A percentile compares a stretch with the other conserved stretches of the same genome.
phyloP scores from a whole-genome alignment of 768 basidiomycete species.

The Favolaschia claudopus region DNA sequence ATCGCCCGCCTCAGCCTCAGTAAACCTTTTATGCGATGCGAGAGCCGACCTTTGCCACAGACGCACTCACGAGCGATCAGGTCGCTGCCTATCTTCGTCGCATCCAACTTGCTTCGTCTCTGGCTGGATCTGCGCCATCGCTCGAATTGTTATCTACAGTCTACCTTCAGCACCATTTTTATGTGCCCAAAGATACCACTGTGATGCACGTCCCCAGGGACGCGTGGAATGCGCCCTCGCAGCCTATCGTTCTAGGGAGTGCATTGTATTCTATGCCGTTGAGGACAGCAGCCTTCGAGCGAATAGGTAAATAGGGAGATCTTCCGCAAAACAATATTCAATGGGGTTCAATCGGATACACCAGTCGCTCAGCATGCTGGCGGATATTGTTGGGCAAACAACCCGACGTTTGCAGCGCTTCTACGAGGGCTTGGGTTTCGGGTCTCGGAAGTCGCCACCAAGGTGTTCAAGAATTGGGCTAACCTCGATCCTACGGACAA shows the following conservation, averaged over 20 bases:
- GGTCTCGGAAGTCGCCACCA: conserved; percentile 24
- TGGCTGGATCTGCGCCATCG: conserved; percentile 16
- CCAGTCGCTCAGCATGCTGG: background rate
- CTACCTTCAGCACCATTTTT: conserved; percentile 20
- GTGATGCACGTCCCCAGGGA: conserved; percentile 12
- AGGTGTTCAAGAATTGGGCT: conserved; percentile 29
- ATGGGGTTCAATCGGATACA: background rate
- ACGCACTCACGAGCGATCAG: conserved; percentile 5
- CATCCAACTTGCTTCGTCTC: conserved; percentile 10
- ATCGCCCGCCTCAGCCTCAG: no score
- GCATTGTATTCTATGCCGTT: conserved; percentile 21
- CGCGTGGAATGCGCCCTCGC: conserved; percentile 17
- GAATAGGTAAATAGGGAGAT: conserved; percentile 7
- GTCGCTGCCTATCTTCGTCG: conserved; percentile 23
- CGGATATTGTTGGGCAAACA: conserved; percentile 28
- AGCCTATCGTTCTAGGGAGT: conserved; percentile 24
- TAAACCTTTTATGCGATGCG: no score
- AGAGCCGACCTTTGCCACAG: conserved; percentile 26
- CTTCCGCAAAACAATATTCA: background rate
- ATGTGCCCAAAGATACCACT: conserved; percentile 26
- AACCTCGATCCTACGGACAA: conserved; percentile 16
- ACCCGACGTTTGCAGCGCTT: conserved; percentile 24
- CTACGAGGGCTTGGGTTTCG: conserved; percentile 25
- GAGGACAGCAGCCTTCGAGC: conserved; percentile 19
- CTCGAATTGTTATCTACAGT: conserved; percentile 12